Evolutionary conservation across 139 green algal genomes (phyloP), one percentile per base, ranked within the genome.

Genomic region (Ettlia oleoabundans): DNA sequence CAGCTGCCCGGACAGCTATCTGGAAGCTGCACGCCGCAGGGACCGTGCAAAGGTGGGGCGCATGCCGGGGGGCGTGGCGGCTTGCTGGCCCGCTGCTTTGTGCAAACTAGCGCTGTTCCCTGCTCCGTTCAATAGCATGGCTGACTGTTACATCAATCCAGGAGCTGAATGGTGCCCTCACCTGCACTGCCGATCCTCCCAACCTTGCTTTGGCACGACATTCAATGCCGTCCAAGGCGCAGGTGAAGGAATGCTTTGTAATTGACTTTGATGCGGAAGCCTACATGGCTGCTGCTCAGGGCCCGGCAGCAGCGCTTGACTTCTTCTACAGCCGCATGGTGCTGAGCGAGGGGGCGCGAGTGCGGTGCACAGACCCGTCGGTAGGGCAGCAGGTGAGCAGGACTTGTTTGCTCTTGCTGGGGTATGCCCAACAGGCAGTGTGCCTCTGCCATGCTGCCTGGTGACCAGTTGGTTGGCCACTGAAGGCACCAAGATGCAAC

Each of bases 321-420:
- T 89, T 89, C 28, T 89, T 83, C 69, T 83, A 55, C 61, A 32
- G 37, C 26, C 63, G 85, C 13, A 69, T 89, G 67, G 86, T 88
- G 47, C 82, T 89, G 21, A 72, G 37, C 33, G 82, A 89, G 69
- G 86, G 86, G 30, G 58, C 68, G n/a, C 68, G 76, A 24, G 61
- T 89, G n/a, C 62, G 38, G 40, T 89, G 86, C 80, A 9, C 26
- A 1, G 65, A 83, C 47, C 78, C 81, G 7, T 9, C 52, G 15
- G 37, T 32, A 21, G 33, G 33, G 26, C 43, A 35, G 63, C 40
- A 64, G 62, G 82, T 86, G 37, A 30, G 66, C 19, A 30, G 26
- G 55, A 47, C 9, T 13, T 41, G 70, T 13, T 24, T 28, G 51
- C 15, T 26, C n/a, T 1, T 28, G 69, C n/a, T 6, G 19, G n/a